Evolutionary conservation across 441 rosid species (phyloP).

Genomic region (Monsonia emarginata): DNA sequence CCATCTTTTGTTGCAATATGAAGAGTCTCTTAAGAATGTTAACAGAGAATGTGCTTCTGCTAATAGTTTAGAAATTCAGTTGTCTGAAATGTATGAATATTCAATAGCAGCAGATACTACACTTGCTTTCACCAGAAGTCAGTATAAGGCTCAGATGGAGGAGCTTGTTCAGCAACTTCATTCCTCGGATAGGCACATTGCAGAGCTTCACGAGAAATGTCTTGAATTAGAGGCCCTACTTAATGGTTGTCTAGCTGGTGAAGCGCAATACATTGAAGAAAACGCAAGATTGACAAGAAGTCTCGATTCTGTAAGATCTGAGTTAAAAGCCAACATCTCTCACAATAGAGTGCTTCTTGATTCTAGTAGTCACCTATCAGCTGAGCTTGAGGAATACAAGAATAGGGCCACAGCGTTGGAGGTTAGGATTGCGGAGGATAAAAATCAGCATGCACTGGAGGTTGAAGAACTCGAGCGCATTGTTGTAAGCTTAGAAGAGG

Average conservation of each 20-base stretch:
- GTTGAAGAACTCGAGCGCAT: slow-evolving; percentile 42
- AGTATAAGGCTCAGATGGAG: slow-evolving; percentile 37
- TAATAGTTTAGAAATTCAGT: slow-evolving; percentile 47
- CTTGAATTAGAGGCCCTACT: slow-evolving; percentile 39
- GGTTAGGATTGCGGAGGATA: slow-evolving; percentile 26
- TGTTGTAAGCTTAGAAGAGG: slow-evolving; percentile 41
- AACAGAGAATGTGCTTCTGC: slow-evolving; percentile 32
- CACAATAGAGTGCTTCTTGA: slow-evolving; percentile 41
- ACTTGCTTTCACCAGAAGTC: slow-evolving; percentile 40
- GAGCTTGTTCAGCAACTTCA: slow-evolving; percentile 43
- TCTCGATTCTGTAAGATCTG: slow-evolving; percentile 45
- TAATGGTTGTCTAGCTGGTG: slow-evolving; percentile 44
- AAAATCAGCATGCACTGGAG: slow-evolving; percentile 34
- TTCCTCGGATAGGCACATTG: slow-evolving; percentile 31
- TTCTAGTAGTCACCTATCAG: slow-evolving; percentile 28
- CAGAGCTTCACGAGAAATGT: slow-evolving; percentile 47
- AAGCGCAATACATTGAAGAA: slow-evolving; percentile 47
- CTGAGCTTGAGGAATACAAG: slow-evolving; percentile 45
- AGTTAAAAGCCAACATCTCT: slow-evolving; percentile 47
- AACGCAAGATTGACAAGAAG: slow-evolving; percentile 37
- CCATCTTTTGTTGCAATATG: slow-evolving; percentile 34
- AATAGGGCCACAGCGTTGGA: slow-evolving; percentile 26
- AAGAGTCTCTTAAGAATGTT: slow-evolving; percentile 38
- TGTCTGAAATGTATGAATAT: slow-evolving; percentile 50
- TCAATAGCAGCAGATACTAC: slow-evolving; percentile 50